Evolutionary conservation across 257 asterid species (phyloP), one percentile per base, ranked within the genome.

Genomic region (Rhazya stricta): DNA sequence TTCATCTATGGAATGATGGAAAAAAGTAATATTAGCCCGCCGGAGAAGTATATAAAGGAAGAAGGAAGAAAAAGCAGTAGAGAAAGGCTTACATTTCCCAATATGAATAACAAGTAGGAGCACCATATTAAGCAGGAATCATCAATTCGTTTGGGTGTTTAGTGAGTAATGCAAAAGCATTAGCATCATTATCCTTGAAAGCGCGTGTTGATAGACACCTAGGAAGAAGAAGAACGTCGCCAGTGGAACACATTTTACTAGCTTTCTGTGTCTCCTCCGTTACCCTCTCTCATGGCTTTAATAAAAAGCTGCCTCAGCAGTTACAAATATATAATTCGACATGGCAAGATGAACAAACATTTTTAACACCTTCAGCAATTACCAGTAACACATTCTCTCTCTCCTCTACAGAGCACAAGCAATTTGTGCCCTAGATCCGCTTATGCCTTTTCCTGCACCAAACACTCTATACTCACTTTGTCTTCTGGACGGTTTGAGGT

Each of bases 361-460:
- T 70, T 77, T 77, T 69, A 61, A 70, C 70, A 36, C 36, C 72
- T 19, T 34, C 56, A 34, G 42, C 34, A 46, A 19, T 25, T 73
- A 18, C 43, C 23, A 41, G 34, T 32, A 15, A 27, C 27, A 56
- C 43, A 29, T 4, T 53, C 39, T 61, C 41, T 53, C 29, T 30
- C 37, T 45, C 72, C 73, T 71, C 62, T 34, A 68, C 34, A 48
- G 29, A 37, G 36, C 80, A 5, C 67, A 74, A 69, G 80, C 73
- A 48, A 71, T 73, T 82, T 76, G 68, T 80, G 88, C 91, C 93
- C 95, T 90, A 91, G 97, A 91, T 90, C 97, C 94, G 74, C 84
- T 85, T 80, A 56, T 74, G 60, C 73, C 54, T 58, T 79, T 74
- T 79, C 83, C 74, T 70, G 62, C 76, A 34, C 85, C 67, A 46